A percentile compares a stretch with the other conserved stretches of the same genome.
These are phyloP conservation scores for Bifiguratus adelaidae DNA, from an alignment of 192 early-diverging fungal genomes.

Conservation along the genomic window DNA sequence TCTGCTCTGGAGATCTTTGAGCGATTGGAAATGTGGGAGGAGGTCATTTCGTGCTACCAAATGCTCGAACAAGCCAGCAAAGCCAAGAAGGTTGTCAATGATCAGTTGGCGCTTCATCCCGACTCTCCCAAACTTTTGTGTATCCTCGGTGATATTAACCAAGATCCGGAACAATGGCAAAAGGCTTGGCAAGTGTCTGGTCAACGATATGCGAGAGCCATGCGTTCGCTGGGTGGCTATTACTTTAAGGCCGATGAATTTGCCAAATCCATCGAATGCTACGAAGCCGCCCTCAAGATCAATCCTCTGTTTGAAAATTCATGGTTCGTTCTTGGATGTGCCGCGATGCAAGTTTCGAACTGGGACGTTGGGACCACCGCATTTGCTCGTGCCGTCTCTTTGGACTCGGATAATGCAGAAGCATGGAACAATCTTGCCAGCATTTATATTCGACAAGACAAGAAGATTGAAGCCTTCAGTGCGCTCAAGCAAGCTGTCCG, in stretches of 20 bases:
- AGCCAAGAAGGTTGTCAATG: conserved; percentile 70
- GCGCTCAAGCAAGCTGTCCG: conserved; percentile 76
- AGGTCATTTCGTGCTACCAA: conserved; percentile 79
- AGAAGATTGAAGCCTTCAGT: conserved; percentile 69
- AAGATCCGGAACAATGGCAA: conserved; percentile 66
- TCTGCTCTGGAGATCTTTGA: conserved; percentile 93
- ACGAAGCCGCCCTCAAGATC: conserved; percentile 72
- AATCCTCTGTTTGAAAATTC: conserved; percentile 94
- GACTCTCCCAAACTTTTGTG: conserved; percentile 80
- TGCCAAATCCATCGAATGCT: conserved; percentile 55
- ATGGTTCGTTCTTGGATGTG: conserved; percentile 96
- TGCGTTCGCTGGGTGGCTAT: conserved; percentile 85
- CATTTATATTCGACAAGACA: conserved; percentile 58
- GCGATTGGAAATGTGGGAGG: conserved; percentile 94
- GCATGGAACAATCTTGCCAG: conserved; percentile 96
- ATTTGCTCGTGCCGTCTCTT: conserved; percentile 58
- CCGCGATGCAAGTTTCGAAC: conserved; percentile 68
- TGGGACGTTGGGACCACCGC: conserved; percentile 67
- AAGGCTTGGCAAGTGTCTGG: conserved; percentile 86
- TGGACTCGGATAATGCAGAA: conserved; percentile 81
- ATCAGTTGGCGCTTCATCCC: conserved; percentile 52
- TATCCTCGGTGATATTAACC: conserved; percentile 79
- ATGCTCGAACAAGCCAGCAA: conserved; percentile 77
- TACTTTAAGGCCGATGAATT: conserved; percentile 62
- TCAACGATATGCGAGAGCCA: conserved; percentile 77